These are phyloP conservation scores for Pythium coloratum DNA, from an alignment of 352 stramenopile genomes.

Conservation along the genomic window DNA sequence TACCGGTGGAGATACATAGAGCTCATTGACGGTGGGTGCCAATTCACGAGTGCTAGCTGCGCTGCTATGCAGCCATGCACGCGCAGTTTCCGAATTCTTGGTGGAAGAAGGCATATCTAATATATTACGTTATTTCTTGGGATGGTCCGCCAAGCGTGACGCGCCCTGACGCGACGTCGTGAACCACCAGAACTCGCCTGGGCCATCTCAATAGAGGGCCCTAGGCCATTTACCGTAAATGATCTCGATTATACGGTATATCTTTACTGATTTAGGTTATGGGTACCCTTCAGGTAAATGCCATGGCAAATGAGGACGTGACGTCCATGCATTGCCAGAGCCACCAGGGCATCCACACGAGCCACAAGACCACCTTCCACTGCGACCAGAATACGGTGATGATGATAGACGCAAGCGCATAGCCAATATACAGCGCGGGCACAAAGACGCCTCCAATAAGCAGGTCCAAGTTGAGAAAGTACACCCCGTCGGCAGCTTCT, in stretches of 20 bases:
- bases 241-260: not conserved
- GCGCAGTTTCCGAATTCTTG: too few species aligned
- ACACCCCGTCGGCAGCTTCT: not conserved
- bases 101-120: too few species aligned
- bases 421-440: not conserved
- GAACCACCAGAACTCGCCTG: constrained; percentile 13
- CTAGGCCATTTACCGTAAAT: not conserved
- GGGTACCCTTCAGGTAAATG: not conserved
- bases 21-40: too few species aligned
- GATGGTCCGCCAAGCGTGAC: not conserved
- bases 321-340: too few species aligned
- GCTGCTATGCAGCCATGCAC: too few species aligned
- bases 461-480: constrained; percentile 2
- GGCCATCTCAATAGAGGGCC: not conserved
- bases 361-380: not conserved
- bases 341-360: not conserved
- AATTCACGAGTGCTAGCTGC: too few species aligned
- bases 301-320: too few species aligned
- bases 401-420: not conserved
- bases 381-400: not conserved
- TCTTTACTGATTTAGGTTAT: not conserved
- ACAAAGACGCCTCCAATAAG: not conserved
- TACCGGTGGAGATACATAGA: too few species aligned
- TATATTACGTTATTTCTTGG: too few species aligned
- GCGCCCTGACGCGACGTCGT: constrained; percentile 9